Conservation (phyloP, 2,329 filamentous ascomycete species). For the Herpotrichia juniperi region DNA sequence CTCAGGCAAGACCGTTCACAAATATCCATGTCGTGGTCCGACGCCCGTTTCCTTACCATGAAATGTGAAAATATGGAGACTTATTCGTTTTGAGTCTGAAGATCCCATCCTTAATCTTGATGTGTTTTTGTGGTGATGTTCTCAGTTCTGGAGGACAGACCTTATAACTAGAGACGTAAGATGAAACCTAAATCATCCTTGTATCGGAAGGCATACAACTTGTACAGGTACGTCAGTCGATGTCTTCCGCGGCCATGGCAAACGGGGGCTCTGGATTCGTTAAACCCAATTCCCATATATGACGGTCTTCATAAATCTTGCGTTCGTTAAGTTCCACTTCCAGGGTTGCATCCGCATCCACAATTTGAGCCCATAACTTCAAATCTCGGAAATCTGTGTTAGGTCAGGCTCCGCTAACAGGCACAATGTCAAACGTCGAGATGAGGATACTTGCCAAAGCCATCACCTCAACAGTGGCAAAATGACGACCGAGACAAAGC, state of each 20-base stretch:
- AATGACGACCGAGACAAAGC: slow-evolving; percentile 42
- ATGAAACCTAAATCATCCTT: no score
- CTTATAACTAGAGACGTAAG: no score
- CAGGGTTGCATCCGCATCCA: background rate
- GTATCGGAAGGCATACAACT: no score
- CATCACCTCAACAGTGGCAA: slow-evolving; percentile 37
- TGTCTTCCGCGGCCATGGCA: background rate
- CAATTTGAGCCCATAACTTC: background rate
- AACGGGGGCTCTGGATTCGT: background rate
- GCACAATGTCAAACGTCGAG: slow-evolving; percentile 31
- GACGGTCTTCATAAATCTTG: background rate
- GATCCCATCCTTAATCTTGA: no score
- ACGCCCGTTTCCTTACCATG: no score
- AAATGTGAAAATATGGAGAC: no score
- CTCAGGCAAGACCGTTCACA: no score
- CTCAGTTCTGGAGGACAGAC: no score
- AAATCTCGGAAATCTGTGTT: background rate
- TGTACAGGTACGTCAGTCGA: no score
- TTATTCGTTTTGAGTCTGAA: no score
- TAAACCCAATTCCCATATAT: background rate
- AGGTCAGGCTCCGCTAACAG: slow-evolving; percentile 3
- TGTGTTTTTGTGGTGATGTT: no score
- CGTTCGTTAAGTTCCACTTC: background rate
- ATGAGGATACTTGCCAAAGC: slow-evolving; percentile 32
- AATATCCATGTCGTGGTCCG: no score